Conservation (phyloP, 345 rosid species). For the Pelargonium nanum region DNA sequence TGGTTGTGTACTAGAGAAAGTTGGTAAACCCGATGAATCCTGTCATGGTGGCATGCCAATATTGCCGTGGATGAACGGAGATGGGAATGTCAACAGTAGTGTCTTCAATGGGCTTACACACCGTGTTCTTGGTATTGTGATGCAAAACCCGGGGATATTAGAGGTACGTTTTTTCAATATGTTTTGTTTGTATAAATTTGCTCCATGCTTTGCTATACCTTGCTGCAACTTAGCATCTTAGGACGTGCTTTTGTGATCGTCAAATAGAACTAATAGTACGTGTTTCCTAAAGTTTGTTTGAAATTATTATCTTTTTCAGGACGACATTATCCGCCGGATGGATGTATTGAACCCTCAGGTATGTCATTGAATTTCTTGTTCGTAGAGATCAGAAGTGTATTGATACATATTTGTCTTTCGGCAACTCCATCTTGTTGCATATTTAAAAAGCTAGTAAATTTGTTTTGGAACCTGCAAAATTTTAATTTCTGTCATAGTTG, state of each 20-base stretch:
- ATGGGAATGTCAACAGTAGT: slow-evolving; percentile 57
- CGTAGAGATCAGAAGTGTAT: background rate
- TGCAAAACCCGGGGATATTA: slow-evolving; percentile 81
- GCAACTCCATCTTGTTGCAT: too few relatives aligned
- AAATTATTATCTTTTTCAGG: slow-evolving; percentile 30
- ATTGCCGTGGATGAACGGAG: slow-evolving; percentile 87
- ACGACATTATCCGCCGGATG: slow-evolving; percentile 46
- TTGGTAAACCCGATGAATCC: slow-evolving; percentile 14
- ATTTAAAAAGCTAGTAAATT: too few relatives aligned
- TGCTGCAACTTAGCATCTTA: background rate
- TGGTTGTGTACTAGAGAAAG: slow-evolving; percentile 19
- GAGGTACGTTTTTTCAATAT: slow-evolving; percentile 48
- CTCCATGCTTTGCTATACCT: background rate
- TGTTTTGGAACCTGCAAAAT: too few relatives aligned
- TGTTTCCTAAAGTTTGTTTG: slow-evolving; percentile 2
- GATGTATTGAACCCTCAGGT: slow-evolving; percentile 92
- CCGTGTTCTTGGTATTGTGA: slow-evolving; percentile 69
- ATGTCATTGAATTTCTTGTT: slow-evolving; percentile 12
- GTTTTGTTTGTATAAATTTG: background rate
- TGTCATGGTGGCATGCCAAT: slow-evolving; percentile 42
- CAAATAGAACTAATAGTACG: background rate
- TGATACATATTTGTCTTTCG: too few relatives aligned
- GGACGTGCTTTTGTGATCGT: background rate
- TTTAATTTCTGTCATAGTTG: too few relatives aligned
- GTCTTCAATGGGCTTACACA: slow-evolving; percentile 73